A percentile compares a stretch with the other conserved stretches of the same genome.
These are phyloP conservation scores for Pichia sp. DNA, from an alignment of 1,139 yeast species.

Conservation along the genomic window DNA sequence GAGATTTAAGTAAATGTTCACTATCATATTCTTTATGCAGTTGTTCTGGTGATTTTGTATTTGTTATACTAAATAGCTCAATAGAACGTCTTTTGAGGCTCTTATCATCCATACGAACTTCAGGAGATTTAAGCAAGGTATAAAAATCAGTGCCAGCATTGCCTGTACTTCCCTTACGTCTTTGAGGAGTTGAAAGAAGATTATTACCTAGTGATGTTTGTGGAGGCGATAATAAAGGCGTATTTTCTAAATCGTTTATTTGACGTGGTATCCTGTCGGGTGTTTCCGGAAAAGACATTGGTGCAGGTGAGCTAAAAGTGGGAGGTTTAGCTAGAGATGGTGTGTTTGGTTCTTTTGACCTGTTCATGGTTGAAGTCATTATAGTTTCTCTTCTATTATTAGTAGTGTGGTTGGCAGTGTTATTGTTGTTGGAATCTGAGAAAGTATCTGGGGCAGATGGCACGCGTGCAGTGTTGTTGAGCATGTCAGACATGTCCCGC, in stretches of 20 bases:
- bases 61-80: conserved; percentile 26
- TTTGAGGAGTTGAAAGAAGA: conserved; percentile 21
- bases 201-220: not conserved
- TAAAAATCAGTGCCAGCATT: conserved; percentile 26
- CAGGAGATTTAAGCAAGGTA: conserved; percentile 31
- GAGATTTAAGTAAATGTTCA: conserved; percentile 14
- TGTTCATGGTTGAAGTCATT: not conserved
- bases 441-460: not conserved
- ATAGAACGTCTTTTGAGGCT: conserved; percentile 27
- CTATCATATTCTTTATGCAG: conserved; percentile 12
- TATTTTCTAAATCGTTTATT: conserved; percentile 23
- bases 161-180: conserved; percentile 21
- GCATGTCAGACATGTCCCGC: no score
- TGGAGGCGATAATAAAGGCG: conserved; percentile 29
- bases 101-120: conserved; percentile 20
- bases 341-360: conserved; percentile 21
- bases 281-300: conserved; percentile 17
- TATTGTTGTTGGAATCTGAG: not conserved
- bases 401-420: not conserved
- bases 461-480: no score
- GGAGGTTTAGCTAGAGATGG: conserved; percentile 21
- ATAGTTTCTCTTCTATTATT: not conserved
- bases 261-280: conserved; percentile 29
- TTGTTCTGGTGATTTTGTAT: conserved; percentile 24
- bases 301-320: conserved; percentile 12